Evolutionary conservation across 306 rosid species (phyloP).

Genomic region (Fragaria ananassa): DNA sequence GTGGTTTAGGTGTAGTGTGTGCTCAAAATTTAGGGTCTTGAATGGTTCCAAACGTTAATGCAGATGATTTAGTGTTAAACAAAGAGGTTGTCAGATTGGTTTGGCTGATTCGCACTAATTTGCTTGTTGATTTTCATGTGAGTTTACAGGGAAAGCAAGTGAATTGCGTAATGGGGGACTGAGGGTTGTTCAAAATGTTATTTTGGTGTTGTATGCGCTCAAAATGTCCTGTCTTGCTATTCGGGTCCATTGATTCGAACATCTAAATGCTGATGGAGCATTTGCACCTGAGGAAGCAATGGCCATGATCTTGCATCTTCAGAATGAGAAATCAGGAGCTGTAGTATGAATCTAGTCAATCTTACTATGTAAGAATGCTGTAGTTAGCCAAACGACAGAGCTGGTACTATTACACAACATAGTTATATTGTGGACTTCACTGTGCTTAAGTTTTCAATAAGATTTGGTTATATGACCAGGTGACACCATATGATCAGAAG

Average conservation of each 20-base stretch:
- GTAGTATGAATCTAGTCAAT: neutral
- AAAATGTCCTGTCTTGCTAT: neutral
- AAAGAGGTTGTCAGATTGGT: neutral
- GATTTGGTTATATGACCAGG: neutral
- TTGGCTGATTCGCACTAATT: neutral
- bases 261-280: neutral
- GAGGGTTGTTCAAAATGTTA: neutral
- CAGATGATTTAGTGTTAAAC: neutral
- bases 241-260: neutral
- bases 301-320: neutral
- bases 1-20: neutral
- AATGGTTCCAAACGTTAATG: neutral
- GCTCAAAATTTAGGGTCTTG: neutral
- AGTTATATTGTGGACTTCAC: neutral
- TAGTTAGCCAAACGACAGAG: neutral
- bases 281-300: neutral
- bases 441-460: neutral
- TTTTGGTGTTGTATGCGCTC: neutral
- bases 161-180: neutral
- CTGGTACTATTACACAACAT: neutral
- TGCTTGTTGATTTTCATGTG: neutral
- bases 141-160: neutral
- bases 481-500: neutral
- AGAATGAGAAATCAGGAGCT: neutral
- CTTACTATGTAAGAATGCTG: too few relatives aligned